phyloP scores from a whole-genome alignment of 2,329 filamentous ascomycete species.

The Calonectria leucothoes region DNA sequence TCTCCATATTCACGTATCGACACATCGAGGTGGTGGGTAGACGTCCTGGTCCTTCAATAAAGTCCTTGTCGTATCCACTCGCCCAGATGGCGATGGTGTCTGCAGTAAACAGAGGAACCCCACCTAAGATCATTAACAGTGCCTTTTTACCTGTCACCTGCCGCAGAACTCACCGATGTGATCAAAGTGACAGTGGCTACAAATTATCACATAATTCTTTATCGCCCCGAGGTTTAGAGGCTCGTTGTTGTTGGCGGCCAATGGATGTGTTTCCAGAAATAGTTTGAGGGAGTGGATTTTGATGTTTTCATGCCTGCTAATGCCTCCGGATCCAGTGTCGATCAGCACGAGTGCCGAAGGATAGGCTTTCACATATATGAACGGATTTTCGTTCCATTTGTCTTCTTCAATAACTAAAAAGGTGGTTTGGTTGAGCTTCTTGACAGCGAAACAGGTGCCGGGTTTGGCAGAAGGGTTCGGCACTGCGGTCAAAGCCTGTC shows the following conservation, averaged over 20 bases:
- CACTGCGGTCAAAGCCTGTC: too few species aligned
- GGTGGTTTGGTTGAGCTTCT: constrained; percentile 52
- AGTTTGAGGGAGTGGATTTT: constrained; percentile 45
- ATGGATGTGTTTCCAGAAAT: constrained; percentile 55
- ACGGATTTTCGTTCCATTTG: constrained; percentile 53
- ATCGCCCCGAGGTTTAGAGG: constrained; percentile 50
- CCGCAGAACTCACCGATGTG: constrained; percentile 44
- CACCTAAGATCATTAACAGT: constrained; percentile 35
- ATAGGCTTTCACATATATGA: constrained; percentile 59
- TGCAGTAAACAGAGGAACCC: constrained; percentile 49
- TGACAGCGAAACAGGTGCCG: background rate
- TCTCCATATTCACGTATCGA: constrained; percentile 47
- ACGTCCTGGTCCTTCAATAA: constrained; percentile 48
- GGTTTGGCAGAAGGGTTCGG: background rate
- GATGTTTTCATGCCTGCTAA: constrained; percentile 42
- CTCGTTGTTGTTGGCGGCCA: constrained; percentile 46
- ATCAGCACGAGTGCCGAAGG: constrained; percentile 51
- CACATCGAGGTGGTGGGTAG: constrained; percentile 54
- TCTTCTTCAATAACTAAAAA: constrained; percentile 58
- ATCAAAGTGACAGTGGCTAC: constrained; percentile 61
- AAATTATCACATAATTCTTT: constrained; percentile 54
- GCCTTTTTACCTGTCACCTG: too few species aligned
- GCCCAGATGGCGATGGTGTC: constrained; percentile 41
- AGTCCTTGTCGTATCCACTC: constrained; percentile 49
- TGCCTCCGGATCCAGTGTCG: constrained; percentile 58